Evolutionary conservation across 208 protist genomes (phyloP).

Genomic region (Herpetomonas samuelpessoai): DNA sequence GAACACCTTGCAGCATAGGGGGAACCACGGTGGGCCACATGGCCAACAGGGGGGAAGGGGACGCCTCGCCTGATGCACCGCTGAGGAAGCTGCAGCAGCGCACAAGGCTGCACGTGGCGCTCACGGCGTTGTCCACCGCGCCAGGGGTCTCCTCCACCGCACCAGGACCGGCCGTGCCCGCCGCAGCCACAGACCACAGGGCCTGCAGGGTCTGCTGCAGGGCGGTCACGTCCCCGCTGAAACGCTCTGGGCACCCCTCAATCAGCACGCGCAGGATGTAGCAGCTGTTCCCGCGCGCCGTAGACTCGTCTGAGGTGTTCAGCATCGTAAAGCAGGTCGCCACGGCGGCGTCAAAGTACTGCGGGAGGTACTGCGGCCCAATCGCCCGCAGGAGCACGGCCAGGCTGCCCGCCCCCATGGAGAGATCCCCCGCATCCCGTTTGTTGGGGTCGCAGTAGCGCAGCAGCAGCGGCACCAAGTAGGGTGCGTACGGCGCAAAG

Average conservation of each 20-base stretch:
- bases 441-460: slow-evolving; percentile 42
- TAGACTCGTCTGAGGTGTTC: slow-evolving; percentile 53
- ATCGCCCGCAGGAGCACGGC: slow-evolving; percentile 50
- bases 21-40: slow-evolving; percentile 35
- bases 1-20: slow-evolving; percentile 43
- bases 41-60: not conserved
- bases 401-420: slow-evolving; percentile 62
- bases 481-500: slow-evolving; percentile 35
- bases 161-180: not conserved
- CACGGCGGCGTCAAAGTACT: slow-evolving; percentile 49
- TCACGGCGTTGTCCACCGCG: slow-evolving; percentile 84
- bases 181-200: slow-evolving; percentile 31
- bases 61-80: slow-evolving; percentile 16
- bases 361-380: slow-evolving; percentile 20
- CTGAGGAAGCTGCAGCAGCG: slow-evolving; percentile 33
- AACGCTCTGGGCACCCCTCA: slow-evolving; percentile 43
- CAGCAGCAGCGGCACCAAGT: slow-evolving; percentile 53
- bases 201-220: slow-evolving; percentile 31
- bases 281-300: slow-evolving; percentile 59
- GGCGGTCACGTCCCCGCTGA: slow-evolving; percentile 4
- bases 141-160: slow-evolving; percentile 58
- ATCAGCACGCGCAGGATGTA: slow-evolving; percentile 62
- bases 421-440: slow-evolving; percentile 59
- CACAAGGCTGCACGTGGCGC: slow-evolving; percentile 76
- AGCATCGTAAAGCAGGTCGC: slow-evolving; percentile 45